These are phyloP conservation scores for Trichomonas gallinae DNA, from an alignment of 208 protist genomes.

Conservation along the genomic window DNA sequence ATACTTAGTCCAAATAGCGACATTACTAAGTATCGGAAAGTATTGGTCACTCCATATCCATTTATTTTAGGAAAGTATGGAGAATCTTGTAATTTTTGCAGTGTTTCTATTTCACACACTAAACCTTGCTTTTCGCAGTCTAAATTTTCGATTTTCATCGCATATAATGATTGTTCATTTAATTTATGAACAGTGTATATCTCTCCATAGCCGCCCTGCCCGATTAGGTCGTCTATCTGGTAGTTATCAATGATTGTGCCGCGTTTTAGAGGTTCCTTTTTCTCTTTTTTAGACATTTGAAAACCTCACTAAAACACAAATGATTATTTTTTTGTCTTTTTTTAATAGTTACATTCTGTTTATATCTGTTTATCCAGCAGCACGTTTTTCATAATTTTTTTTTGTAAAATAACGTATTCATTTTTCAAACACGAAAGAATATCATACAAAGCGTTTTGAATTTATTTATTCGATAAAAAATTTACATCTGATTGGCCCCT, in stretches of 20 bases:
- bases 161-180: background rate
- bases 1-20: background rate
- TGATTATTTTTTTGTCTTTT: too few species aligned
- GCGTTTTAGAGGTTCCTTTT: background rate
- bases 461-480: too few species aligned
- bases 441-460: too few species aligned
- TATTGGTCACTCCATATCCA: background rate
- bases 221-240: background rate
- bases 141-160: background rate
- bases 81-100: background rate
- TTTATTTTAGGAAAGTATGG: background rate
- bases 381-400: too few species aligned
- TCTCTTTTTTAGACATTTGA: background rate
- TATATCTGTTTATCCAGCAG: too few species aligned
- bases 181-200: background rate
- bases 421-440: too few species aligned
- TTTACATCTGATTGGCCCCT: too few species aligned
- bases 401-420: too few species aligned
- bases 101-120: background rate
- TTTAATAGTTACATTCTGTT: too few species aligned
- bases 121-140: background rate
- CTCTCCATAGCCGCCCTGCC: slow-evolving; percentile 1
- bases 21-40: background rate
- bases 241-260: background rate
- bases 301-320: background rate